Evolutionary conservation across 2,329 filamentous ascomycete genomes (phyloP).

Genomic region (Emmonsiellopsis sp.): DNA sequence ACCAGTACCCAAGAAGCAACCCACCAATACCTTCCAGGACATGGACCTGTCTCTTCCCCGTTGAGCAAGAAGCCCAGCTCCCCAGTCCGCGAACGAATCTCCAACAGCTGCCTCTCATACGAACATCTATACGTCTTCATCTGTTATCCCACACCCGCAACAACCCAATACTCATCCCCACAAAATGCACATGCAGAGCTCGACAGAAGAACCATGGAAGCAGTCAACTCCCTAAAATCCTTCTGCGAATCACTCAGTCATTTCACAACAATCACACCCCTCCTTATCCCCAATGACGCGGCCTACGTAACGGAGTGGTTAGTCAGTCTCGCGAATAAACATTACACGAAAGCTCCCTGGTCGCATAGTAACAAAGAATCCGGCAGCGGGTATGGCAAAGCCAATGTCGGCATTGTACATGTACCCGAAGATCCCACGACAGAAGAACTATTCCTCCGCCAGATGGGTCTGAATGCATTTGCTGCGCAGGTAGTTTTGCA

Average conservation of each 20-base stretch:
- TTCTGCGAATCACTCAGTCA: conserved; percentile 18
- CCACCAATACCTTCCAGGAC: conserved; percentile 61
- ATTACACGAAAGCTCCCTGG: conserved; percentile 17
- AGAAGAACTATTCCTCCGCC: conserved; percentile 60
- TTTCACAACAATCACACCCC: not conserved
- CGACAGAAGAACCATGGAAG: conserved; percentile 10
- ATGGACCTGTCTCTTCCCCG: conserved; percentile 22
- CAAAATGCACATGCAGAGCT: not conserved
- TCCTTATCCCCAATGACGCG: conserved; percentile 15
- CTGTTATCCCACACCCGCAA: conserved; percentile 25
- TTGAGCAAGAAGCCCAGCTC: conserved; percentile 18
- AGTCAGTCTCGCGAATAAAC: conserved; percentile 43
- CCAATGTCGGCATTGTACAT: no score
- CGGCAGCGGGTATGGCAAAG: no score
- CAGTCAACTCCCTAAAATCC: conserved; percentile 14
- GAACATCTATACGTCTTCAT: conserved; percentile 61
- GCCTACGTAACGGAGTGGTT: conserved; percentile 49
- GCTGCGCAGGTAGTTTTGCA: conserved; percentile 58
- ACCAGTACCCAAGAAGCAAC: conserved; percentile 64
- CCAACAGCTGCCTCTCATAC: conserved; percentile 49
- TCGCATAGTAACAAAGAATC: not conserved
- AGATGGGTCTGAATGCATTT: conserved; percentile 60
- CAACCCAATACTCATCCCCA: conserved; percentile 13
- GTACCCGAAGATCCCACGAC: conserved; percentile 30
- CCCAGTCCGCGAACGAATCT: conserved; percentile 49